Base-by-base conservation (phyloP, 2,329 filamentous ascomycete genomes). In the Neofusicoccum ribis region DNA sequence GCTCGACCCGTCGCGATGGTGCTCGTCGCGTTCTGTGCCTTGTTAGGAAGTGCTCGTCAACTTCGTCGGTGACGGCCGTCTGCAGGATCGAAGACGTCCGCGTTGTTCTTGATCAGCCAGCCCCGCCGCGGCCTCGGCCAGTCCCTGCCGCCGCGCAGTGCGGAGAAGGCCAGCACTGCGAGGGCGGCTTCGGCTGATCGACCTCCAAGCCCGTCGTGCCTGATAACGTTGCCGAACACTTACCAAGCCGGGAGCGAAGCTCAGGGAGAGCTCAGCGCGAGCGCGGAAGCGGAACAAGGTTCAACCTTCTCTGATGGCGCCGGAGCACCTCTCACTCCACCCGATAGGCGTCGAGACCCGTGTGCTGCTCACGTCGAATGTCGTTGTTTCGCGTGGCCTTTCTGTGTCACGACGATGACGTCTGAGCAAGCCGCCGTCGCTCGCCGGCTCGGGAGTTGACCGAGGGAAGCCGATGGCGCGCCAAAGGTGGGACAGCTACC, bases 401-500 rank as follows among this genome's bases (percentile, higher is more conserved):
- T 31, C 12, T 34, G 37, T 58, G 37, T 17, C 14, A n/a, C 36
- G 6, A 7, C n/a, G 39, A 43, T 58, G 52, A 44, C 52, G 52
- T 44, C 52, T 12, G 27, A 23, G 47, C 17, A 41, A 8, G 20
- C 36, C 17, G n/a, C 9, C 5, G 11, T 14, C 54, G 39, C 54
- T n/a, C 41, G 27, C 34, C 56, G 56, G 56, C 56, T 59, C 56
- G 56, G 41, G 56, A 34, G 41, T 23, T 47, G 56, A 7, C 56
- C 56, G 56, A 59, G 6, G 41, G 43, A 47, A 59, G 56, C 56
- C 41, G 56, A 59, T 46, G 20, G 31, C 56, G 61, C 61, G 50
- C 61, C 61, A 56, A 64, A 64, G 51, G 61, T 64, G 61, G 61
- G 61, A 60, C 56, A 27, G 23, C 5, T 17, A 20, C 56, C 43